Evolutionary conservation across 2,329 filamentous ascomycete genomes (phyloP).

Genomic region (Xylaria sp.): DNA sequence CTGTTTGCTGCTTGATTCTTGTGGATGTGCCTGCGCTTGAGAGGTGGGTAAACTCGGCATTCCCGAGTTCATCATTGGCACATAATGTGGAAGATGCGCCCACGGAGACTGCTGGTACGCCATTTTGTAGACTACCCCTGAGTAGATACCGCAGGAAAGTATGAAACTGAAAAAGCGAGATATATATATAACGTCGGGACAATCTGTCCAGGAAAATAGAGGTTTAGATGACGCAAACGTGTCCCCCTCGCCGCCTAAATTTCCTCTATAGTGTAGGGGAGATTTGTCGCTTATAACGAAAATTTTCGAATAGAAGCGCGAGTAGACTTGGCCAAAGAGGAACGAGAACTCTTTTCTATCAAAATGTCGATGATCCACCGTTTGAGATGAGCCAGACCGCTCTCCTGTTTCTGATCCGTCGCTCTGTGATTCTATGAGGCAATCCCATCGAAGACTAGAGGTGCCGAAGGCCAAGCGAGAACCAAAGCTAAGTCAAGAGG

Average conservation of each 20-base stretch:
- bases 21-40: conserved; percentile 41
- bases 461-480: conserved; percentile 5
- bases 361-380: background rate
- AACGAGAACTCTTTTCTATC: background rate
- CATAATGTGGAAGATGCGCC: conserved; percentile 43
- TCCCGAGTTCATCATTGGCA: conserved; percentile 44
- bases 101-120: conserved; percentile 46
- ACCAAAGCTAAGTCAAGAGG: conserved; percentile 15
- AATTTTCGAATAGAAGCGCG: background rate
- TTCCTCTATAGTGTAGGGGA: background rate
- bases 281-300: background rate
- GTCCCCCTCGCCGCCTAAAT: background rate
- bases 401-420: conserved; percentile 36
- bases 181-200: background rate
- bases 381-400: conserved; percentile 21
- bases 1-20: conserved; percentile 41
- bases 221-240: background rate
- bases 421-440: conserved; percentile 10
- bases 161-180: background rate
- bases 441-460: conserved; percentile 34
- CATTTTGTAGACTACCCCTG: conserved; percentile 34
- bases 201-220: background rate
- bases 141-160: conserved; percentile 1
- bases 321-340: background rate
- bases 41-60: conserved; percentile 42